These are phyloP conservation scores for Solanum pennellii DNA, from an alignment of 257 asterid genomes.

Conservation along the genomic window DNA sequence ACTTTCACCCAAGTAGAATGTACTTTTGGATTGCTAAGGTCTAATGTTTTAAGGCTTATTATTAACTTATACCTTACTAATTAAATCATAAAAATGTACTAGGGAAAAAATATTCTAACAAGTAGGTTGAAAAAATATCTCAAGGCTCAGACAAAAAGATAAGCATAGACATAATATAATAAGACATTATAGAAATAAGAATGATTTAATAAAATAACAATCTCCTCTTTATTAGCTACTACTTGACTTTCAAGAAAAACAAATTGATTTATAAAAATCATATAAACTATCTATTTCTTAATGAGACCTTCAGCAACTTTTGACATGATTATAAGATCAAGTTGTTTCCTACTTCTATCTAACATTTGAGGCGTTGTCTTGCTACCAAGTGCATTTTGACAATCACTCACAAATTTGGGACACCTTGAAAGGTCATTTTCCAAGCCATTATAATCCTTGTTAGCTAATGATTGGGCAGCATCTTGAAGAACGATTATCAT, in stretches of 20 bases:
- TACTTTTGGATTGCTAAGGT: no score
- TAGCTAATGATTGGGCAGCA: not conserved
- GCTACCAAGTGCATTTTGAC: not conserved
- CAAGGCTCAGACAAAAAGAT: not conserved
- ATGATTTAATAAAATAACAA: not conserved
- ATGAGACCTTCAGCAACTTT: not conserved
- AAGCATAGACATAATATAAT: not conserved
- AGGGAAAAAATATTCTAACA: not conserved
- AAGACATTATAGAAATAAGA: not conserved
- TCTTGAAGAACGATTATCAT: not conserved
- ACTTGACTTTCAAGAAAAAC: not conserved
- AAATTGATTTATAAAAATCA: not conserved
- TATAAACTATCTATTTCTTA: not conserved
- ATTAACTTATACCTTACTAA: not conserved
- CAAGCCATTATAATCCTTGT: not conserved
- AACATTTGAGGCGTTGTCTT: not conserved
- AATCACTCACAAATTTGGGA: not conserved
- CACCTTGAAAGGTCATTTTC: not conserved
- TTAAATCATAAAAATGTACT: not conserved
- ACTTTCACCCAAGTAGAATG: no score
- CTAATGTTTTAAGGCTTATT: not conserved
- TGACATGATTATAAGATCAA: not conserved
- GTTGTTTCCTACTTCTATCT: not conserved
- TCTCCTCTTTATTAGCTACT: not conserved
- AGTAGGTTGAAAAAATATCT: not conserved